These are phyloP conservation scores for Meira nashicola DNA, from an alignment of 1,284 basidiomycete species.

Conservation along the genomic window DNA sequence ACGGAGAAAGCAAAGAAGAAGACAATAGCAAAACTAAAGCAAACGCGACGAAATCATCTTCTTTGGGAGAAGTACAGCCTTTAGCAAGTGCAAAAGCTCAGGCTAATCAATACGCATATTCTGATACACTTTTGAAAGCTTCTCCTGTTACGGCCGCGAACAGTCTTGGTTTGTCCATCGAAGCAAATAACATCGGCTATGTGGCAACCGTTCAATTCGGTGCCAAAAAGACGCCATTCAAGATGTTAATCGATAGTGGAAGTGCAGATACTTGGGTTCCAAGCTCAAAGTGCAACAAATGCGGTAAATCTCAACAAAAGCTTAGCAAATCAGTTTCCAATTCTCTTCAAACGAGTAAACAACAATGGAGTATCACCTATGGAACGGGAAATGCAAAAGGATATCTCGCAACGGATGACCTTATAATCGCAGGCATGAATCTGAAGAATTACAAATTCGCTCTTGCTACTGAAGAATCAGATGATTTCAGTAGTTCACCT, in stretches of 20 bases:
- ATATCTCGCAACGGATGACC: constrained; percentile 64
- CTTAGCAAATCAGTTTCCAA: constrained; percentile 66
- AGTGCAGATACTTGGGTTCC: constrained; percentile 72
- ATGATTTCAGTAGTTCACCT: constrained; percentile 60
- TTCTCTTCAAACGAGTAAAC: constrained; percentile 62
- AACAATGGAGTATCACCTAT: constrained; percentile 68
- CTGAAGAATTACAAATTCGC: constrained; percentile 69
- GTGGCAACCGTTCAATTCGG: constrained; percentile 72
- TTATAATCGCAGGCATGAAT: constrained; percentile 65
- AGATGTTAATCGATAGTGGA: constrained; percentile 71
- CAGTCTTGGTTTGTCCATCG: constrained; percentile 69
- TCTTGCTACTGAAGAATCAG: constrained; percentile 63
- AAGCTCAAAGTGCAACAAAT: constrained; percentile 27
- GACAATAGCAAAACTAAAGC: not conserved
- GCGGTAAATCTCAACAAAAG: constrained; percentile 59
- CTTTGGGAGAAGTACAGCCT: not conserved
- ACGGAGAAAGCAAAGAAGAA: not conserved
- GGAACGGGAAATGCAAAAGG: constrained; percentile 68
- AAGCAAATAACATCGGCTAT: constrained; percentile 63
- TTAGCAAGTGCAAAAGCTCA: constrained; percentile 1
- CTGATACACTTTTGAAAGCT: constrained; percentile 27
- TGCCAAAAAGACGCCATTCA: constrained; percentile 67
- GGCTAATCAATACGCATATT: constrained; percentile 6
- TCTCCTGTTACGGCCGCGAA: constrained; percentile 57
- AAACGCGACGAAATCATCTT: not conserved